Percentiles rank a stretch among this genome's conserved stretches.
Evolutionary conservation across 768 basidiomycete genomes (phyloP).

Genomic region (Termitomyces sp.): DNA sequence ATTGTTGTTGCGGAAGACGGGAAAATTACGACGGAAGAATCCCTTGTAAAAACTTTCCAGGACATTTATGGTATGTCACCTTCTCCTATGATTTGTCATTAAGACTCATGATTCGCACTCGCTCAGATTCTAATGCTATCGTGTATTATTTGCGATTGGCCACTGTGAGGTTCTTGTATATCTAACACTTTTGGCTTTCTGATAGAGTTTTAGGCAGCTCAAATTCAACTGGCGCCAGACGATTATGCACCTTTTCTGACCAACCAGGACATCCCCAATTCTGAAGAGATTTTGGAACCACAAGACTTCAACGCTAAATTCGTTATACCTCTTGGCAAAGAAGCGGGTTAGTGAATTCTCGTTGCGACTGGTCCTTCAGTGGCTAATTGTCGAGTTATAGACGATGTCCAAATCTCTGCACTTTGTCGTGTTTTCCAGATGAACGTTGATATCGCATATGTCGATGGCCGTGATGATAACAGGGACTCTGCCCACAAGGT

Average conservation of each 20-base stretch:
- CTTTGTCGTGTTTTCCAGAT: conserved; percentile 64
- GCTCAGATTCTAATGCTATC: conserved; percentile 63
- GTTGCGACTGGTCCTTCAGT: not conserved
- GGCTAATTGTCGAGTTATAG: conserved; percentile 28
- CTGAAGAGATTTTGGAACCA: conserved; percentile 50
- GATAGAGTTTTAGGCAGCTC: conserved; percentile 46
- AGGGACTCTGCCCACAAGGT: conserved; percentile 31
- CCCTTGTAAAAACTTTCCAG: conserved; percentile 52
- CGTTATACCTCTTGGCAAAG: conserved; percentile 75
- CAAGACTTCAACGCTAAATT: conserved; percentile 71
- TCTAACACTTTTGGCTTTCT: not conserved
- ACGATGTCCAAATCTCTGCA: conserved; percentile 81
- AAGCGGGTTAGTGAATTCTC: conserved; percentile 54
- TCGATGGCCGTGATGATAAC: conserved; percentile 54
- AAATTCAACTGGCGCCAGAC: conserved; percentile 64
- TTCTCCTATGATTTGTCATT: not conserved
- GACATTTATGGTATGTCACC: conserved; percentile 39
- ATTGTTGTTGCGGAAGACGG: conserved; percentile 35
- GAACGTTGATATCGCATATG: conserved; percentile 73
- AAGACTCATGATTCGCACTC: not conserved
- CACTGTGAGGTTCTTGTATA: conserved; percentile 38
- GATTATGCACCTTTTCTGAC: conserved; percentile 71
- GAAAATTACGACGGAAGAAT: conserved; percentile 27
- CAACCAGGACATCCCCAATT: conserved; percentile 53
- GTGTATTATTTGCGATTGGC: conserved; percentile 79